phyloP scores from a whole-genome alignment of 2,329 filamentous ascomycete genomes.

The Ophiosphaerella narmari region DNA sequence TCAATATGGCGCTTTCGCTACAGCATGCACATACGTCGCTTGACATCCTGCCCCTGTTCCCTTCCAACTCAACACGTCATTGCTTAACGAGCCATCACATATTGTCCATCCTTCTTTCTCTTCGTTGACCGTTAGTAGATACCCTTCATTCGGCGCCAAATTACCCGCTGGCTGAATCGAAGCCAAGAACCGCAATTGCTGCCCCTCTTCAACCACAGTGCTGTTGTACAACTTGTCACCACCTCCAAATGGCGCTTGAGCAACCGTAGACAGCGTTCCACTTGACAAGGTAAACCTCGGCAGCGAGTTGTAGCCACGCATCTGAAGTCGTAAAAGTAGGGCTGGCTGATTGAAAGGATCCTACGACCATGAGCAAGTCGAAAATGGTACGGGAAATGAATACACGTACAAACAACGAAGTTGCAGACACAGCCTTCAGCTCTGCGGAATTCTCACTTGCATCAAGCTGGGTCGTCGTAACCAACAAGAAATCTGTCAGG shows the following conservation, averaged over 20 bases:
- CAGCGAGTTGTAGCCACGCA: slow-evolving; percentile 45
- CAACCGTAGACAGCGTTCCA: slow-evolving; percentile 39
- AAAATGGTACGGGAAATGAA: not conserved
- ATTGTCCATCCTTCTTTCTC: slow-evolving; percentile 46
- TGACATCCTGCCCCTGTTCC: slow-evolving; percentile 41
- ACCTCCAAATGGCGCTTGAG: slow-evolving; percentile 32
- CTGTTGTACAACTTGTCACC: slow-evolving; percentile 39
- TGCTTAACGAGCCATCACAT: slow-evolving; percentile 38
- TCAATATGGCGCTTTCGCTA: slow-evolving; percentile 45
- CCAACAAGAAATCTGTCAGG: slow-evolving; percentile 44
- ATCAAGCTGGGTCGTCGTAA: slow-evolving; percentile 43
- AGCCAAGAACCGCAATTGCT: slow-evolving; percentile 41
- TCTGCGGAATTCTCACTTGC: slow-evolving; percentile 31
- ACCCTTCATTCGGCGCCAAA: slow-evolving; percentile 42
- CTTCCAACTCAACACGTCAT: slow-evolving; percentile 46
- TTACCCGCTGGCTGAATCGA: slow-evolving; percentile 37
- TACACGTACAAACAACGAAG: slow-evolving; percentile 41
- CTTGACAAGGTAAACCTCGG: slow-evolving; percentile 46
- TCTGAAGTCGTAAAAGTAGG: slow-evolving; percentile 46
- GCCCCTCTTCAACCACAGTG: slow-evolving; percentile 28
- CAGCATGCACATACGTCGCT: slow-evolving; percentile 47
- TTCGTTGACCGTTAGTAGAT: slow-evolving; percentile 45
- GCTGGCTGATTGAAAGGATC: slow-evolving; percentile 41
- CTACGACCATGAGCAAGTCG: slow-evolving; percentile 6
- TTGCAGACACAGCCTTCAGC: slow-evolving; percentile 45